Evolutionary conservation across 2,329 filamentous ascomycete species (phyloP), one percentile per base, ranked within the genome.

Genomic region (Polychaeton citri): DNA sequence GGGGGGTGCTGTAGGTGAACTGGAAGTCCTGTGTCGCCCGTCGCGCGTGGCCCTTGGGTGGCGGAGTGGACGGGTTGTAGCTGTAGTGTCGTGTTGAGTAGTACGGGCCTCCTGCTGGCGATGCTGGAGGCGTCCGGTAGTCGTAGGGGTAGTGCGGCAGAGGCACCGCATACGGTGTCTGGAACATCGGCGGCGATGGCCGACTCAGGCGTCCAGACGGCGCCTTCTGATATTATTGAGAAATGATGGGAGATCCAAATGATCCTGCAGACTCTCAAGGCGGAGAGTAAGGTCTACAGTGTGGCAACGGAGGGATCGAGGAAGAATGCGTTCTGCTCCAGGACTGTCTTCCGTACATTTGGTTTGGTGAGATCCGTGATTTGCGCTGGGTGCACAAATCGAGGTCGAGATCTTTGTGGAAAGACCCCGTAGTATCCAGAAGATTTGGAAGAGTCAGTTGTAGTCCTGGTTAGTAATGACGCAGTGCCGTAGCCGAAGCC

Each of bases 21-120:
- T 69, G 70, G 18, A 53, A 50, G 32, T 65, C 63, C 43, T 64
- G 61, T 46, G 73, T 78, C 43, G 71, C 65, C 46, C 72, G 69
- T 51, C 73, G 69, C 20, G 62, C 55, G 55, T 77, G 72, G 37
- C 52, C 57, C 40, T 61, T 64, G 20, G 60, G 57, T 4, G 61
- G 61, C 28, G 63, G 68, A 28, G 71, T 68, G 35, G 60, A 49
- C 15, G 24, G 24, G 30, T 60, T 62, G 43, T 68, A 60, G 40
- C 59, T 59, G 43, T 63, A 63, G 49, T 69, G 68, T 43, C 64
- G 60, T 19, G 69, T 66, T 6, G 71, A 69, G 54, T 69, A 68
- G 61, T 74, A 75, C 55, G 35, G 49, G 50, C 50, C 51, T 5
- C 61, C 64, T 15, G 71, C 68, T 37, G 69, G 71, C 37, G 69